Evolutionary conservation across 2,329 filamentous ascomycete genomes (phyloP).

Genomic region (Curvularia sp.): DNA sequence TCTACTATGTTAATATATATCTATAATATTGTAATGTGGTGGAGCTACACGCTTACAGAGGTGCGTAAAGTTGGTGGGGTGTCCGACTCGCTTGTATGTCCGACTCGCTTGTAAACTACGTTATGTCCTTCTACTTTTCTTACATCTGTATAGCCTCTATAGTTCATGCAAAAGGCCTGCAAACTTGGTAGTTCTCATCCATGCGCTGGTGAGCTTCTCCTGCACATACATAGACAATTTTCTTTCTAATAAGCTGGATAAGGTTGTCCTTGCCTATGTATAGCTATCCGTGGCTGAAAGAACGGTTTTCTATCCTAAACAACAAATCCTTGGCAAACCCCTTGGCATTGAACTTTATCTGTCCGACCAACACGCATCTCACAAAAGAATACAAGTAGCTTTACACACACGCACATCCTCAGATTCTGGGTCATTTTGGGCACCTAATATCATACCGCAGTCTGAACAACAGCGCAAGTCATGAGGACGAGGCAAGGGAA

Average conservation of each 20-base stretch:
- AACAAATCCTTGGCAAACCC: background rate
- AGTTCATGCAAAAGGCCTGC: too few relatives aligned
- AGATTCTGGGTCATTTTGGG: background rate
- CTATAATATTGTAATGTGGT: too few relatives aligned
- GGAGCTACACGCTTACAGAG: too few relatives aligned
- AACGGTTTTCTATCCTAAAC: background rate
- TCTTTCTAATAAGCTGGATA: background rate
- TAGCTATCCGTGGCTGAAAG: background rate
- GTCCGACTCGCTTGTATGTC: too few relatives aligned
- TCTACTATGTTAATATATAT: too few relatives aligned
- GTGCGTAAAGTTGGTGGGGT: too few relatives aligned
- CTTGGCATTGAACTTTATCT: constrained; percentile 1
- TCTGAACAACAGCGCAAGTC: background rate
- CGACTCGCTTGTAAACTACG: too few relatives aligned
- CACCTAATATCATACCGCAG: background rate
- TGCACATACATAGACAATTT: background rate
- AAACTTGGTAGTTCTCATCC: background rate
- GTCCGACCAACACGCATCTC: background rate
- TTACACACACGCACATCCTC: background rate
- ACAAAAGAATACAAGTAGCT: too few relatives aligned
- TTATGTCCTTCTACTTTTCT: too few relatives aligned
- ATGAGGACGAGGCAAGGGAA: background rate
- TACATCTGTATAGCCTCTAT: too few relatives aligned
- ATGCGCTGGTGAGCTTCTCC: background rate
- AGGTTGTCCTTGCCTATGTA: background rate